Percentiles rank a stretch among this genome's conserved stretches.
These are phyloP conservation scores for Vigna unguiculata DNA, from an alignment of 306 rosid species.

Conservation along the genomic window DNA sequence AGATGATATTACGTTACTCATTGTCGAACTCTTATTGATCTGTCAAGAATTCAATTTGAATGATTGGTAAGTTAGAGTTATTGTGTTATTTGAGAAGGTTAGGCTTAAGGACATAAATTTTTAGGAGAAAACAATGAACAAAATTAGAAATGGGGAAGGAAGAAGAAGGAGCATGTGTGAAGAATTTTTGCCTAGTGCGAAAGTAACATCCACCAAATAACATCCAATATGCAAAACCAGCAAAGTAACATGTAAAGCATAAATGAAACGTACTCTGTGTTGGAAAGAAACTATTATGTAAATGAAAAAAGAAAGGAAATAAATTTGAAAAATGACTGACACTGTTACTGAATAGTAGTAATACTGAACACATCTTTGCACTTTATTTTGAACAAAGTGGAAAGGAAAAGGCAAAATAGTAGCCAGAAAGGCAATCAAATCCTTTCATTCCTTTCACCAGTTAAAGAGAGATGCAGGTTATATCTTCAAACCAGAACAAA, in stretches of 20 bases:
- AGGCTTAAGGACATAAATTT: too few relatives aligned
- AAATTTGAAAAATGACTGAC: neutral
- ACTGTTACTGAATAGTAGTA: conserved; percentile 8
- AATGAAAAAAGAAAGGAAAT: neutral
- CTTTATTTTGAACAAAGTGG: conserved; percentile 10
- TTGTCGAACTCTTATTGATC: too few relatives aligned
- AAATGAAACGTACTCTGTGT: conserved; percentile 21
- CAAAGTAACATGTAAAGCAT: conserved; percentile 18
- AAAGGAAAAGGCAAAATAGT: conserved; percentile 4
- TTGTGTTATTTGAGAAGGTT: too few relatives aligned
- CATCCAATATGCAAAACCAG: conserved; percentile 36
- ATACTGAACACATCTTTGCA: neutral
- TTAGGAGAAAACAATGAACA: too few relatives aligned
- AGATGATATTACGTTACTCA: too few relatives aligned
- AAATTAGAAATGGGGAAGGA: too few relatives aligned
- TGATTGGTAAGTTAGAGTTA: too few relatives aligned
- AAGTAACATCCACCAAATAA: conserved; percentile 45
- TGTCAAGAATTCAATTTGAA: too few relatives aligned
- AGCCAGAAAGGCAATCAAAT: neutral
- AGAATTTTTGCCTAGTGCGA: conserved; percentile 1
- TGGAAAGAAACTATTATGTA: neutral
- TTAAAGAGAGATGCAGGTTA: neutral
- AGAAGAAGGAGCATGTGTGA: neutral
- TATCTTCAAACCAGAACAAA: neutral
- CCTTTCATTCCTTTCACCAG: neutral